Base-by-base conservation (phyloP, 768 basidiomycete genomes). In the Panaeolus cyanescens region DNA sequence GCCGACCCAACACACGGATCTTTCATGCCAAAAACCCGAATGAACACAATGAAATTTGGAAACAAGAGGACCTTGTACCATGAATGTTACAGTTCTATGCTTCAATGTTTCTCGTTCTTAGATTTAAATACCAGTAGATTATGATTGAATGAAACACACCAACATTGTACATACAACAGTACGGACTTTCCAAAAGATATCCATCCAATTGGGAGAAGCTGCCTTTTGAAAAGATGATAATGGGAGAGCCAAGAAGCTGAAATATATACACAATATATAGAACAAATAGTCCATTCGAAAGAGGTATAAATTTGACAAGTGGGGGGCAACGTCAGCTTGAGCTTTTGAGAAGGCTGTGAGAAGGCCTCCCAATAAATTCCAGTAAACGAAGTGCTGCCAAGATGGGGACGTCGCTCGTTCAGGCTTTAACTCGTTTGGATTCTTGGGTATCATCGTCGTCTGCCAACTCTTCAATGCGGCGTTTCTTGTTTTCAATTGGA, bases 61-160 rank as follows among this genome's bases (percentile, higher is more conserved):
- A 73, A 55, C 88, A 88, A 70, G 78, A 81, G 64, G 77, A 79
- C n/a, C 61, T 92, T 5, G 90, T 89, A 19, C 90, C 91, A 5
- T 93, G 69, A 78, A 32, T 55, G 56, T 5, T 19, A 39, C 5
- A 50, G 13, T 13, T 34, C 20, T 19, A 2, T 22, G 19, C 1
- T 28, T 28, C n/a, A 9, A 28, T n/a, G 45, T 7, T 15, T 9
- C 12, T 8, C 30, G 22, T 50, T 50, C 12, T 50, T 25, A 15
- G 25, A 42, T 34, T 13, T 7, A 25, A 42, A 42, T 50, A 50
- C 13, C 25, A 15, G 10, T 50, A 50, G 2, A 50, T 30, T 30
- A 30, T 28, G 5, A 20, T 45, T 32, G 25, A n/a, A 42, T 55
- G 58, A 12, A 40, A 42, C 15, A 42, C 32, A 50, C 53, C 53